Conservation (phyloP, 345 rosid species). For the Combretum micranthum region DNA sequence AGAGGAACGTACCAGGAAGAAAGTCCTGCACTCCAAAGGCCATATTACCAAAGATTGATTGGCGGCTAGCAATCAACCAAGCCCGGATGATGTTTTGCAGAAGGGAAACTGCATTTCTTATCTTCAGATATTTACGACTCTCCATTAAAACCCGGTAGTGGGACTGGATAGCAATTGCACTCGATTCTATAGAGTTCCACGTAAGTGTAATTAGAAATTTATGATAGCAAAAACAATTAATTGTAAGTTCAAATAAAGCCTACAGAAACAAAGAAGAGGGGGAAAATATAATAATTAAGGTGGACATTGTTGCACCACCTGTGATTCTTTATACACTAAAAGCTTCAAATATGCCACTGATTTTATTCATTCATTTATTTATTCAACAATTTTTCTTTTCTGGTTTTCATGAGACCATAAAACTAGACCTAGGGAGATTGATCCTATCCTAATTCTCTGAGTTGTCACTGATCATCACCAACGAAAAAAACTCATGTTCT, state of each 20-base stretch:
- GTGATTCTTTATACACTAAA: too few relatives aligned
- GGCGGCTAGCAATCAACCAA: constrained; percentile 50
- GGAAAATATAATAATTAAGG: too few relatives aligned
- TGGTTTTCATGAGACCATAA: too few relatives aligned
- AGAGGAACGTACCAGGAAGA: constrained; percentile 25
- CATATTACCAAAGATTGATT: constrained; percentile 13
- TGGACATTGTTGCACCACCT: too few relatives aligned
- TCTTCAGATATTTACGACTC: constrained; percentile 40
- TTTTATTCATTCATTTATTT: too few relatives aligned
- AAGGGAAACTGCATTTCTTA: constrained; percentile 27
- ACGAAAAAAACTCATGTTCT: too few relatives aligned
- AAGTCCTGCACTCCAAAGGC: constrained; percentile 15
- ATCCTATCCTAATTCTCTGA: too few relatives aligned
- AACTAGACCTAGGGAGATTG: too few relatives aligned
- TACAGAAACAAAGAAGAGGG: too few relatives aligned
- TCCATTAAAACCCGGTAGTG: constrained; percentile 38
- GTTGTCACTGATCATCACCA: too few relatives aligned
- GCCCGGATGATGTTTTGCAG: constrained; percentile 48
- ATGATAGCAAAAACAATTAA: background rate
- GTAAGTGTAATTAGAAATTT: background rate
- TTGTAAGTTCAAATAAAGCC: background rate
- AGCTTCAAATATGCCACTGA: too few relatives aligned
- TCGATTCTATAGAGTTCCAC: constrained; percentile 34
- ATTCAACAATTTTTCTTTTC: too few relatives aligned
- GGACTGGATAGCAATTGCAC: constrained; percentile 63